Evolutionary conservation across 1,284 basidiomycete species (phyloP).

Genomic region (Irpex lacteus): DNA sequence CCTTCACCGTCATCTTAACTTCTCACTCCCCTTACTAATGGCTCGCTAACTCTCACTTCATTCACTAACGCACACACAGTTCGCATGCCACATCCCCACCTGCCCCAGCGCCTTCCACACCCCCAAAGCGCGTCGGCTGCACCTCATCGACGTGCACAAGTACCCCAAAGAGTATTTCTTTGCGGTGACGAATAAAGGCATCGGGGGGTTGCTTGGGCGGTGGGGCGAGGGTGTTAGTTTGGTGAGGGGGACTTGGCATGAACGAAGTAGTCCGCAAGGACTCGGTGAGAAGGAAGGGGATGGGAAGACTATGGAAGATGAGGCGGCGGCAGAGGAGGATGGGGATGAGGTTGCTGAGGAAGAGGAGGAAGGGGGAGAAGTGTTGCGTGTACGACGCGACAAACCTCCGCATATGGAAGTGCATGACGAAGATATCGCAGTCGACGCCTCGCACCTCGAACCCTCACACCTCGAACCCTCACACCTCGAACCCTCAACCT

Average conservation of each 20-base stretch:
- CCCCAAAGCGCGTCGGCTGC: constrained; percentile 77
- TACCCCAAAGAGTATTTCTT: constrained; percentile 75
- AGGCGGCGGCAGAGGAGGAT: constrained; percentile 28
- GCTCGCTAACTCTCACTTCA: neutral
- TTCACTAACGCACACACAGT: constrained; percentile 44
- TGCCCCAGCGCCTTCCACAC: constrained; percentile 68
- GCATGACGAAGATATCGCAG: too few species aligned
- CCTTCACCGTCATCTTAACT: too few species aligned
- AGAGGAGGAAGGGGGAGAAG: constrained; percentile 13
- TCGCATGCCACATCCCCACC: constrained; percentile 72
- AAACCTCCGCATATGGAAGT: too few species aligned
- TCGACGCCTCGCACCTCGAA: too few species aligned
- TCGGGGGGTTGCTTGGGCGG: constrained; percentile 68
- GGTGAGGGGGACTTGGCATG: constrained; percentile 61
- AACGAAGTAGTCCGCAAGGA: too few species aligned
- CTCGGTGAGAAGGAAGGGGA: constrained; percentile 37
- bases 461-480: too few species aligned
- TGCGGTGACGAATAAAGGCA: constrained; percentile 83
- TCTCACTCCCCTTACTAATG: too few species aligned
- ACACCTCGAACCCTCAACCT: too few species aligned
- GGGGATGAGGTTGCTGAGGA: constrained; percentile 23
- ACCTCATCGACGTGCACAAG: constrained; percentile 78
- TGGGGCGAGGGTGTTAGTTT: constrained; percentile 82
- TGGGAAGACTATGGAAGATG: constrained; percentile 21
- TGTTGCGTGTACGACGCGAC: too few species aligned